Evolutionary conservation across 176 grass and related monocot species (phyloP).

Genomic region (Panicum miliaceum): DNA sequence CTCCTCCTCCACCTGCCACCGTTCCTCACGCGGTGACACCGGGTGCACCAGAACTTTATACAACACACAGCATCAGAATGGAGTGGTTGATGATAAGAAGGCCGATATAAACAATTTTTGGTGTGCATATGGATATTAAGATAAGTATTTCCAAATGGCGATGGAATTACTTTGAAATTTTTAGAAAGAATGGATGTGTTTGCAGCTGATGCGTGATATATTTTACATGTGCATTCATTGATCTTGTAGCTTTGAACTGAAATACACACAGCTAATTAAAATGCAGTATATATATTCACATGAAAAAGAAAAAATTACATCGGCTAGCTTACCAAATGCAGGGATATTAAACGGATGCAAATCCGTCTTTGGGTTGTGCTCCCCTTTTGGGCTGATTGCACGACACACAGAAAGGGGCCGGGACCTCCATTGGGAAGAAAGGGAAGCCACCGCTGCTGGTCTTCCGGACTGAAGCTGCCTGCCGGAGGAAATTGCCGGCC

Average conservation of each 20-base stretch:
- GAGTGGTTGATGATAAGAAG: not conserved
- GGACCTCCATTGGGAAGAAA: not conserved
- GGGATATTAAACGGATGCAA: slow-evolving; percentile 37
- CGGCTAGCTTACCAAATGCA: slow-evolving; percentile 3
- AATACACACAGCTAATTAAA: not conserved
- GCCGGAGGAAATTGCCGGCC: not conserved
- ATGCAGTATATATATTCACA: not conserved
- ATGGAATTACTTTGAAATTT: too few relatives aligned
- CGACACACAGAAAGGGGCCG: slow-evolving; percentile 14
- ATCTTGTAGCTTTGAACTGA: not conserved
- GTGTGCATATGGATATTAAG: not conserved
- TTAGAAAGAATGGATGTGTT: too few relatives aligned
- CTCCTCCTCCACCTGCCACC: slow-evolving; percentile 40
- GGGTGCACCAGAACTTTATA: slow-evolving; percentile 32
- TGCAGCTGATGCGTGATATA: too few relatives aligned
- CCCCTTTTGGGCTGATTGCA: not conserved
- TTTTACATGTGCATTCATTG: too few relatives aligned
- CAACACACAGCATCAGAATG: not conserved
- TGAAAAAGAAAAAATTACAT: not conserved
- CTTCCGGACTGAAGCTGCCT: not conserved
- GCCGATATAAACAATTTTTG: not conserved
- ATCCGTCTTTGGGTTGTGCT: slow-evolving; percentile 36
- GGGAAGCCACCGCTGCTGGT: not conserved
- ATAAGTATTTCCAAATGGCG: not conserved
- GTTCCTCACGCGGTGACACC: not conserved